Conservation (phyloP, 306 rosid species). For the Vigna trinervia region DNA sequence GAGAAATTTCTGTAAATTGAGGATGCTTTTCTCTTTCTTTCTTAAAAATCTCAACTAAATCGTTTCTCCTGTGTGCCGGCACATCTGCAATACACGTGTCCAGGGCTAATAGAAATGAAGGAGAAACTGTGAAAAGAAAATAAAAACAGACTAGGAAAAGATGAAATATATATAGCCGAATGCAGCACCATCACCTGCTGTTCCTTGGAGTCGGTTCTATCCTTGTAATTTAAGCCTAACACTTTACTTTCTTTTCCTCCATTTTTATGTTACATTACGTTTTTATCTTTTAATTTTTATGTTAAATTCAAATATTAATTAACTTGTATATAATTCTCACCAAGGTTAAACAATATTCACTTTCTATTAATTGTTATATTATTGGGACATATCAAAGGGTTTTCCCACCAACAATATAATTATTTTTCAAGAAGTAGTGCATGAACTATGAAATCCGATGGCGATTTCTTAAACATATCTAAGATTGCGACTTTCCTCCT, state of each 20-base stretch:
- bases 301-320: too few species aligned
- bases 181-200: slow-evolving; percentile 5
- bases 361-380: too few species aligned
- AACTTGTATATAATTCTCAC: too few species aligned
- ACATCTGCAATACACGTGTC: slow-evolving; percentile 54
- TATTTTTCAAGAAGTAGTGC: too few species aligned
- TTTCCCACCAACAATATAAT: too few species aligned
- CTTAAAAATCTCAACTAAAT: slow-evolving; percentile 41
- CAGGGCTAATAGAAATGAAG: slow-evolving; percentile 53
- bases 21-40: slow-evolving; percentile 46
- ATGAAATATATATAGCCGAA: slow-evolving; percentile 19
- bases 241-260: background rate
- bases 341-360: too few species aligned
- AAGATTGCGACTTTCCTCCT: too few species aligned
- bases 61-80: slow-evolving; percentile 58
- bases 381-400: too few species aligned
- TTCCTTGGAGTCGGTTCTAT: slow-evolving; percentile 42
- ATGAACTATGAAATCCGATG: too few species aligned
- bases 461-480: too few species aligned
- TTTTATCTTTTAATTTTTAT: background rate
- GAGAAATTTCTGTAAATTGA: slow-evolving; percentile 67
- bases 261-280: background rate
- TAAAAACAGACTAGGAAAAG: slow-evolving; percentile 17
- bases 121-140: slow-evolving; percentile 23
- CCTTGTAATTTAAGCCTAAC: slow-evolving; percentile 34